Evolutionary conservation across 306 rosid species (phyloP).

Genomic region (Comarum palustre): DNA sequence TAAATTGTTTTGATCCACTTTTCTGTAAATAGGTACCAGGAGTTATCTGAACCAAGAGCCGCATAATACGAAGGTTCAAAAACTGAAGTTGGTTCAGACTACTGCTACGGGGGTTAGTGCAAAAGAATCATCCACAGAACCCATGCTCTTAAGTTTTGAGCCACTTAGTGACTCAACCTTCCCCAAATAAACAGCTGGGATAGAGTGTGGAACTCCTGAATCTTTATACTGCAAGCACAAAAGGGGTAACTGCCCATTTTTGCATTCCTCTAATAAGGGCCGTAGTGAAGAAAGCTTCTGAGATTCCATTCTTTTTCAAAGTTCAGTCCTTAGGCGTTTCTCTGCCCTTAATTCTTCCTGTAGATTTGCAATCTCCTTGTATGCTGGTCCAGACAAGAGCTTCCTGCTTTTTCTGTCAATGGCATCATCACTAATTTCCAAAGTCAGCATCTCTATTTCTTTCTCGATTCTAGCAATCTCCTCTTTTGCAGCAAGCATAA

Average conservation of each 20-base stretch:
- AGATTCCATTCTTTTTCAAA: conserved; percentile 67
- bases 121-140: conserved; percentile 49
- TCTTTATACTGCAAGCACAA: conserved; percentile 83
- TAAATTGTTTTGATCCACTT: conserved; percentile 84
- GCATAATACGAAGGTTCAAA: conserved; percentile 65
- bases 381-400: conserved; percentile 53
- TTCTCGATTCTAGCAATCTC: conserved; percentile 65
- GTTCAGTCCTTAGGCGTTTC: conserved; percentile 59
- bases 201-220: conserved; percentile 74
- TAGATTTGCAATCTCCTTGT: conserved; percentile 74
- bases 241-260: conserved; percentile 68
- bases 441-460: conserved; percentile 64
- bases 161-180: conserved; percentile 52
- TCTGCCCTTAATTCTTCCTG: conserved; percentile 79
- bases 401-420: conserved; percentile 77
- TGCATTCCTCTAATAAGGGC: conserved; percentile 60
- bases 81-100: conserved; percentile 33
- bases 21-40: conserved; percentile 88
- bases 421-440: conserved; percentile 74
- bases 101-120: conserved; percentile 37
- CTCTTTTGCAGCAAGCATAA: conserved; percentile 93
- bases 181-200: conserved; percentile 82
- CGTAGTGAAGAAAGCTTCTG: conserved; percentile 62
- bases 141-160: conserved; percentile 57
- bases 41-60: conserved; percentile 93